phyloP scores from a whole-genome alignment of 139 green algal species.

The Coelastrella sp. region DNA sequence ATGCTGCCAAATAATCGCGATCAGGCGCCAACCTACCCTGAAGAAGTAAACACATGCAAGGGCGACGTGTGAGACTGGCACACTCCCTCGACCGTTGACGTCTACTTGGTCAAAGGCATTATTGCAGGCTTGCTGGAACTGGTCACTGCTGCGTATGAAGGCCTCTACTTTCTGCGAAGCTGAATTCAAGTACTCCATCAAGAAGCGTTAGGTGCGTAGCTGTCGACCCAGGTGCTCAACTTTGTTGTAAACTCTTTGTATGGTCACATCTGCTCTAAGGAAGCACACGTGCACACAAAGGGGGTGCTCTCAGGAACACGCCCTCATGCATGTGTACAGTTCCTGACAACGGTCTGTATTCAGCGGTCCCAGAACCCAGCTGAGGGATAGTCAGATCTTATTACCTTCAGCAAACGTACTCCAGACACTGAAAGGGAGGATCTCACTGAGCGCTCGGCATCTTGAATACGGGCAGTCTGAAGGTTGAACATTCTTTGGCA shows the following conservation, averaged over 20 bases:
- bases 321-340: background rate
- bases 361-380: too few relatives aligned
- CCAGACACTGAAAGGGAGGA: too few relatives aligned
- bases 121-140: slow-evolving; percentile 33
- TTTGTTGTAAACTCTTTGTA: too few relatives aligned
- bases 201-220: background rate
- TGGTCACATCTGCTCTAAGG: too few relatives aligned
- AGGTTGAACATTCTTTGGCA: background rate
- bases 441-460: background rate
- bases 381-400: too few relatives aligned
- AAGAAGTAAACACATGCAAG: slow-evolving; percentile 22
- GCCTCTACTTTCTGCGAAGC: slow-evolving; percentile 32
- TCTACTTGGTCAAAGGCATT: slow-evolving; percentile 33
- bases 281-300: too few relatives aligned
- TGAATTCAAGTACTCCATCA: slow-evolving; percentile 32
- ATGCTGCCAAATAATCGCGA: too few relatives aligned
- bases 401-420: too few relatives aligned
- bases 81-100: background rate
- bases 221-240: too few relatives aligned
- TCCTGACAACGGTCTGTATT: background rate
- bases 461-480: background rate
- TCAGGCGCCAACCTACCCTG: too few relatives aligned
- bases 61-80: slow-evolving; percentile 4
- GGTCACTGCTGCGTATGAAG: slow-evolving; percentile 26
- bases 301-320: background rate